These are phyloP conservation scores for Nicotiana tomentosiformis DNA, from an alignment of 257 asterid genomes.

Conservation along the genomic window DNA sequence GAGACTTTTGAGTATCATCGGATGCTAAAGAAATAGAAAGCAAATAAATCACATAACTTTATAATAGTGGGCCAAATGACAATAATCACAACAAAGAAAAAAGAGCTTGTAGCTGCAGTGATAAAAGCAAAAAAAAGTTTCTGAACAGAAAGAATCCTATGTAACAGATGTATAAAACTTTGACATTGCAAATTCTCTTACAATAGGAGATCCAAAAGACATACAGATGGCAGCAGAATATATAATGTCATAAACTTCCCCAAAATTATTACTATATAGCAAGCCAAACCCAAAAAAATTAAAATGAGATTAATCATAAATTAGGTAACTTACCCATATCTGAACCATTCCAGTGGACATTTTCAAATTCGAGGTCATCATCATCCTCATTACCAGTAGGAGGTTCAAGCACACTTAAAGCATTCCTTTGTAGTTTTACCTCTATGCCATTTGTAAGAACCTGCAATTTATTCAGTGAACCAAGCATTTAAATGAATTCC, in stretches of 20 bases:
- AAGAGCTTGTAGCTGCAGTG: slow-evolving; percentile 4
- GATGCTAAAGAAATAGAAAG: slow-evolving; percentile 40
- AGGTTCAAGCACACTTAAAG: slow-evolving; percentile 80
- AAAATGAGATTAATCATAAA: not conserved
- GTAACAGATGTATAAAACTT: slow-evolving; percentile 28
- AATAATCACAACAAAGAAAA: slow-evolving; percentile 28
- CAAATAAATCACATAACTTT: slow-evolving; percentile 23
- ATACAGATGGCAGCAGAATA: not conserved
- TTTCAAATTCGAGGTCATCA: slow-evolving; percentile 64
- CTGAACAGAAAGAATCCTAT: slow-evolving; percentile 50
- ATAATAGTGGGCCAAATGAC: slow-evolving; percentile 42
- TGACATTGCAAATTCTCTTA: not conserved
- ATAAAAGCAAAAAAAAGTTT: not conserved
- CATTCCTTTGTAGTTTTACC: slow-evolving; percentile 90
- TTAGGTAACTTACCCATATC: slow-evolving; percentile 38
- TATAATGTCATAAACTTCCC: not conserved
- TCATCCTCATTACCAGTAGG: slow-evolving; percentile 94
- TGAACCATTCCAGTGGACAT: slow-evolving; percentile 60
- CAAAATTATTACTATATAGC: not conserved
- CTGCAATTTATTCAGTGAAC: slow-evolving; percentile 24
- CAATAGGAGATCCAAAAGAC: not conserved
- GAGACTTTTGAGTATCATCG: slow-evolving; percentile 70
- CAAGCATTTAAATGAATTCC: not conserved
- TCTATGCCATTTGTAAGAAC: slow-evolving; percentile 92
- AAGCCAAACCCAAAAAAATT: not conserved